Base-by-base conservation (phyloP, 2,329 filamentous ascomycete genomes). In the Penicillium crustosum region DNA sequence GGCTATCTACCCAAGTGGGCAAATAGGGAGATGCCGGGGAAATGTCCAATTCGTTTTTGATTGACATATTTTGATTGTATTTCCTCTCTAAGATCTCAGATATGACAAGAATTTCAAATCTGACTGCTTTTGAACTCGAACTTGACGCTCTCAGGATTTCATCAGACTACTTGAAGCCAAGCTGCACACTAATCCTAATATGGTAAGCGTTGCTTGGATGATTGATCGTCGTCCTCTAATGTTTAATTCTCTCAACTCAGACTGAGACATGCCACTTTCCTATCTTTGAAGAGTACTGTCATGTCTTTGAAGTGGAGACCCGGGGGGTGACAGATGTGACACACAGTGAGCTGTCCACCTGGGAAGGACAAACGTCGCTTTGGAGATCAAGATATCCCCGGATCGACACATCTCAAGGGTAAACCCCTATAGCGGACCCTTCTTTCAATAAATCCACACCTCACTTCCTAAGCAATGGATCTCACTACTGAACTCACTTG, bases 261-360 rank as follows among this genome's bases (percentile, higher is more conserved):
- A 55, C 57, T 65, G 59, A 66, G 63, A 66, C 64, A 65, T 59
- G 42, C 23, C 47, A 25, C 49, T 41, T 55, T 39, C 33, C 53
- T 62, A 41, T 60, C 53, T 42, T 55, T 39, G 29, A 23, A 59
- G 29, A 29, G 35, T n/a, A 41, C 41, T 29, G 21, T 29, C 10
- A 36, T 59, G 39, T 45, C 31, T 59, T 57, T 61, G 49, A 53
- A 59, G 55, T 43, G 43, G 57, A 29, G 55, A 56, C 57, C 36
- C 29, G 12, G 12, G 2, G 42, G 60, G 63, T 61, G 53, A 47
- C 36, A 58, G 54, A 10, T 21, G 36, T 38, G 31, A 29, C 39
- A 38, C 41, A 53, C 36, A 17, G 39, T 53, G 49, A 43, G 23
- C 25, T 25, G 39, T 8, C 45, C 45, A 13, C 19, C 9, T 12